Percentiles rank a stretch among this genome's conserved stretches.
Conservation (phyloP, 768 basidiomycete genomes). For the Termitomyces titanicus region DNA sequence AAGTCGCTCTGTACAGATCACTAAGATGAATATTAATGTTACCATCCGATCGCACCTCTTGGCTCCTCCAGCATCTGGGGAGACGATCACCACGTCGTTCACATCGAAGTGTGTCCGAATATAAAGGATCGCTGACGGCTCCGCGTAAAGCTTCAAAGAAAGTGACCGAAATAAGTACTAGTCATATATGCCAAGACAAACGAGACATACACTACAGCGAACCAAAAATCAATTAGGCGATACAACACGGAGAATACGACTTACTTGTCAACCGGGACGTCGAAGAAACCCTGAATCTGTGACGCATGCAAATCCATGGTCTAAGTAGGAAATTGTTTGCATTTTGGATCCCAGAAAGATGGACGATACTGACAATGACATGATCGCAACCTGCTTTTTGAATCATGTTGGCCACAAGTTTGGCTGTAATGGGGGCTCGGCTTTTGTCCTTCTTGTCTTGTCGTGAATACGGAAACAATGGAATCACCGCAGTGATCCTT, state of each 20-base stretch:
- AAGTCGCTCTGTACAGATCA: conserved; percentile 71
- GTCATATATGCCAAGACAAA: conserved; percentile 3
- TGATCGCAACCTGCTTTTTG: conserved; percentile 93
- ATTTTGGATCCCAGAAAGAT: conserved; percentile 6
- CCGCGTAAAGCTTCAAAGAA: conserved; percentile 75
- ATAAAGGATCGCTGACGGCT: conserved; percentile 92
- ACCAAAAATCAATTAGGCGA: not conserved
- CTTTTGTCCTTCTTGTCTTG: conserved; percentile 99
- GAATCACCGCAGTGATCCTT: conserved; percentile 97
- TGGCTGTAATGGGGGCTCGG: conserved; percentile 95
- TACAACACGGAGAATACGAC: conserved; percentile 29
- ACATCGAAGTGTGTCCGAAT: conserved; percentile 90
- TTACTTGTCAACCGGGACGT: conserved; percentile 99
- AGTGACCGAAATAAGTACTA: not conserved
- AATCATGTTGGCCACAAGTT: conserved; percentile 97
- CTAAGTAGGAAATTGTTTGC: conserved; percentile 33
- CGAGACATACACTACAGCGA: conserved; percentile 44
- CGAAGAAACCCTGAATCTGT: conserved; percentile 99
- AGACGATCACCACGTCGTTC: conserved; percentile 88
- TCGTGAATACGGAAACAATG: conserved; percentile 93
- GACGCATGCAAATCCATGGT: conserved; percentile 99
- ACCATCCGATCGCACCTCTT: conserved; percentile 66
- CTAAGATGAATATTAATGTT: conserved; percentile 8
- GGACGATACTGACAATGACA: conserved; percentile 72
- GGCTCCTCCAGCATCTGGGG: conserved; percentile 97